Percentiles rank a stretch among this genome's conserved stretches.
Conservation (phyloP, 1,284 basidiomycete species). For the Heterobasidion parviporum region DNA sequence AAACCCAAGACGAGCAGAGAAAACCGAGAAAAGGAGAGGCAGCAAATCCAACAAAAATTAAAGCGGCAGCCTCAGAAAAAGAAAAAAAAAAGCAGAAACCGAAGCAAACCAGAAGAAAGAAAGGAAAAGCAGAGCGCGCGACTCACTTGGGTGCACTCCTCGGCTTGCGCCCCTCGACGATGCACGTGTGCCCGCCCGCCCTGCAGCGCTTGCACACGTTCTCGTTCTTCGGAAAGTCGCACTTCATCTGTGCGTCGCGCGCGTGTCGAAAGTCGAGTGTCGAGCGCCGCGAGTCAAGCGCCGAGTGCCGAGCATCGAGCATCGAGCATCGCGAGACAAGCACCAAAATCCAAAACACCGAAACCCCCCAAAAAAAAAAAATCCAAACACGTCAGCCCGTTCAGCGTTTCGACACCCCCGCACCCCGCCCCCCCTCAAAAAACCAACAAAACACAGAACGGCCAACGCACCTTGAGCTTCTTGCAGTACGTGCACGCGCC, state of each 20-base stretch:
- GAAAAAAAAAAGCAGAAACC: not conserved
- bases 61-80: not conserved
- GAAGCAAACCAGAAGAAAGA: too few relatives aligned
- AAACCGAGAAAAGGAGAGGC: too few relatives aligned
- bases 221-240: constrained; percentile 60
- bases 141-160: constrained; percentile 73
- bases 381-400: not conserved
- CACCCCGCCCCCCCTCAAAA: too few relatives aligned
- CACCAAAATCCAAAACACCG: not conserved
- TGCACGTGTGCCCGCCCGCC: constrained; percentile 58
- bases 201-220: constrained; percentile 69
- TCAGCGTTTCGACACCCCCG: too few relatives aligned
- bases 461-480: constrained; percentile 63
- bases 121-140: not conserved
- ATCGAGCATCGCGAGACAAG: not conserved
- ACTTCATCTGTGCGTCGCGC: constrained; percentile 56
- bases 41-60: not conserved
- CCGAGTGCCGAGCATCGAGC: not conserved
- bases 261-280: not conserved
- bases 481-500: constrained; percentile 79
- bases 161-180: constrained; percentile 73
- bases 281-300: not conserved
- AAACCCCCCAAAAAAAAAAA: too few relatives aligned
- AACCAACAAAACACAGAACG: not conserved
- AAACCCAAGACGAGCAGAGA: too few relatives aligned